Evolutionary conservation across 139 green algal genomes (phyloP).

Genomic region (Haematococcus lacustris): DNA sequence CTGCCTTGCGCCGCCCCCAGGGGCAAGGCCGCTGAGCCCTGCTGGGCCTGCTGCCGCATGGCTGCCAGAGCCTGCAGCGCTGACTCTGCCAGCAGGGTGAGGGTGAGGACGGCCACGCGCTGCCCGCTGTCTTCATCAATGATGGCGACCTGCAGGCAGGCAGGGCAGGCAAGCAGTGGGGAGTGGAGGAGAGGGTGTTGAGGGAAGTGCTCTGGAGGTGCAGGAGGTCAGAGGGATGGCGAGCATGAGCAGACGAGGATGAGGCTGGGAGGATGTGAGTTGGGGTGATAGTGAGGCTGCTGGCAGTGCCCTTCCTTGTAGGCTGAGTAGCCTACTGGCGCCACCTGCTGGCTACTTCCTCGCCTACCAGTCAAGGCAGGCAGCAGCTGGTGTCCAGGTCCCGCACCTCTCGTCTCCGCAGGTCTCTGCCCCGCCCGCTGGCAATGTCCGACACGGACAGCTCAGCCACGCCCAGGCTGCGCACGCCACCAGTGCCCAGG

Average conservation of each 20-base stretch:
- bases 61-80: conserved; percentile 9
- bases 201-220: neutral
- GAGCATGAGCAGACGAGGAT: neutral
- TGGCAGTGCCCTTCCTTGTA: neutral
- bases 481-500: neutral
- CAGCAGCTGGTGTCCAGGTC: neutral
- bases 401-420: conserved; percentile 7
- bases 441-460: conserved; percentile 17
- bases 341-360: neutral
- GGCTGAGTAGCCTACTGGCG: too few species aligned
- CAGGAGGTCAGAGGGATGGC: neutral
- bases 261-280: neutral
- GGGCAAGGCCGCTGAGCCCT: neutral
- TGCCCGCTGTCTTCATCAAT: conserved; percentile 14
- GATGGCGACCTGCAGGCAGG: conserved; percentile 1
- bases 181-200: neutral
- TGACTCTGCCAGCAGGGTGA: conserved; percentile 15
- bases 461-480: neutral
- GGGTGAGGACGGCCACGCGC: neutral
- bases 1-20: too few species aligned
- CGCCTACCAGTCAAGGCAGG: neutral
- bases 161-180: neutral
- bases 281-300: neutral
- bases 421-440: conserved; percentile 1
- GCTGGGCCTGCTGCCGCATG: neutral